Evolutionary conservation across 208 protist genomes (phyloP).

Genomic region (Balamuthia mandrillaris): DNA sequence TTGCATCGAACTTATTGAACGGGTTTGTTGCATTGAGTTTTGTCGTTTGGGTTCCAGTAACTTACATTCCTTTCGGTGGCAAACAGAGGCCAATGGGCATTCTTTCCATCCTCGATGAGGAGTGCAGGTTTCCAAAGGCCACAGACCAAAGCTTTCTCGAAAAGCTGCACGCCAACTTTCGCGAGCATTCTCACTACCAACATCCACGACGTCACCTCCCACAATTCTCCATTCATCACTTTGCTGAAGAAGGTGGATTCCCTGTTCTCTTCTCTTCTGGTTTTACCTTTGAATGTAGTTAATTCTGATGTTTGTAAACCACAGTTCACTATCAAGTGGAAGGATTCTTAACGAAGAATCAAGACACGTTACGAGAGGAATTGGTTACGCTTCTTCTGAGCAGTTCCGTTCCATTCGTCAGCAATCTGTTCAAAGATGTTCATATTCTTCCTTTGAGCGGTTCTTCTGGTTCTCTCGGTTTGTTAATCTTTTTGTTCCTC

Average conservation of each 20-base stretch:
- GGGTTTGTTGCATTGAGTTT: constrained; percentile 22
- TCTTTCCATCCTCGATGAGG: constrained; percentile 64
- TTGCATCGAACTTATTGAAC: constrained; percentile 66
- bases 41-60: neutral
- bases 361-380: constrained; percentile 68
- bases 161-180: constrained; percentile 60
- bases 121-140: constrained; percentile 66
- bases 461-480: no score
- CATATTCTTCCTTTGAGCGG: no score
- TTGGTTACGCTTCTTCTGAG: neutral
- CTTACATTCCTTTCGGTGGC: neutral
- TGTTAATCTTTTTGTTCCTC: no score
- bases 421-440: neutral
- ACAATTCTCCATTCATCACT: constrained; percentile 69
- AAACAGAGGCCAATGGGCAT: constrained; percentile 59
- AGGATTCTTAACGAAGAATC: constrained; percentile 74
- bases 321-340: constrained; percentile 67
- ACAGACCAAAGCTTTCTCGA: constrained; percentile 54
- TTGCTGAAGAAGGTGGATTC: constrained; percentile 65
- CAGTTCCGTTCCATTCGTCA: neutral
- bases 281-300: no score
- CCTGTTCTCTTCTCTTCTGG: constrained; percentile 17
- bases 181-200: constrained; percentile 35
- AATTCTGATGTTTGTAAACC: neutral
- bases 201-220: constrained; percentile 23